phyloP scores from a whole-genome alignment of 202 grass and related monocot species.

The Eragrostis tef region DNA sequence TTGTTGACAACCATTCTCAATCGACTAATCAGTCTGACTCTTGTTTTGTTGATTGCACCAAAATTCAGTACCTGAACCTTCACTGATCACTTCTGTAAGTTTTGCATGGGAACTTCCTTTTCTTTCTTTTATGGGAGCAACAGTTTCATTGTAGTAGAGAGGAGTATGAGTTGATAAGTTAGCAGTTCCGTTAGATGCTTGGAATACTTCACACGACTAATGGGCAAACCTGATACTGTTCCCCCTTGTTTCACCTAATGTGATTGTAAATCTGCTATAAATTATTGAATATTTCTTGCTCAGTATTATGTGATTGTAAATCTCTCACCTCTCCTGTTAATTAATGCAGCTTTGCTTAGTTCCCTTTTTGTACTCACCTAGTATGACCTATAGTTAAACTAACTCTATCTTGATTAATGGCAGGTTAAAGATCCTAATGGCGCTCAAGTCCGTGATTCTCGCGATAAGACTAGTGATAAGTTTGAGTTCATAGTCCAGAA shows the following conservation, averaged over 20 bases:
- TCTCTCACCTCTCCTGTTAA: not conserved
- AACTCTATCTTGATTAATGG: constrained; percentile 32
- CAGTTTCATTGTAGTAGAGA: not conserved
- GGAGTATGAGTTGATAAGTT: not conserved
- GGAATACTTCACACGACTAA: not conserved
- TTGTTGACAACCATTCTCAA: not conserved
- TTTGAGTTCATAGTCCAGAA: constrained; percentile 83
- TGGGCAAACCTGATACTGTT: not conserved
- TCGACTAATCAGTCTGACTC: constrained; percentile 7
- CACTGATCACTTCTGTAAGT: not conserved
- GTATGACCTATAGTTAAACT: not conserved
- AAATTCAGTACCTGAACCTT: not conserved
- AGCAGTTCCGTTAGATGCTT: not conserved
- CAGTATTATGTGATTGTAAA: not conserved
- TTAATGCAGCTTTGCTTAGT: not conserved
- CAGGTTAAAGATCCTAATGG: constrained; percentile 86
- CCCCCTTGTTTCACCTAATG: not conserved
- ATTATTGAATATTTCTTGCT: not conserved
- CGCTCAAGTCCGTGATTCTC: constrained; percentile 69
- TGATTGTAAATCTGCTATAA: not conserved
- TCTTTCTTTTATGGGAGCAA: not conserved
- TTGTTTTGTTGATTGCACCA: not conserved
- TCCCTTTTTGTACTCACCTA: not conserved
- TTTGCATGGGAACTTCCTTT: not conserved
- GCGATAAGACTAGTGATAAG: constrained; percentile 82